Evolutionary conservation across 768 basidiomycete species (phyloP).

Genomic region (Collybiopsis confluens): DNA sequence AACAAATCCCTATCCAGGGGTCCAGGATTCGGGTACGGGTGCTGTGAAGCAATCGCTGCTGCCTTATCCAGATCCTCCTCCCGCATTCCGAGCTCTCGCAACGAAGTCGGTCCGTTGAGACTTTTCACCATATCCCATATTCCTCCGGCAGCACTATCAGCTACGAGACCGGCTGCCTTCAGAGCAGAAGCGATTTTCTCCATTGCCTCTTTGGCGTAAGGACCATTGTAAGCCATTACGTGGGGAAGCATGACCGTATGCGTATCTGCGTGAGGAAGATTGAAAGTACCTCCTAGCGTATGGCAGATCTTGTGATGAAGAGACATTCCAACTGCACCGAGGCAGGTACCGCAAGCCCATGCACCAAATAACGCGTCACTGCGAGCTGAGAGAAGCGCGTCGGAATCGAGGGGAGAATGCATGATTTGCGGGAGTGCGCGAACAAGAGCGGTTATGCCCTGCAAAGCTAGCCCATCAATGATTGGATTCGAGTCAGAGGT

Average conservation of each 20-base stretch:
- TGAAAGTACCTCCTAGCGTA: slow-evolving; percentile 33
- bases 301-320: slow-evolving; percentile 39
- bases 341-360: slow-evolving; percentile 30
- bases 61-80: slow-evolving; percentile 35
- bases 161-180: not conserved
- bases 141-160: slow-evolving; percentile 16
- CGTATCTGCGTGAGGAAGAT: slow-evolving; percentile 37
- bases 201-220: slow-evolving; percentile 26
- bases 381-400: slow-evolving; percentile 18
- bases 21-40: slow-evolving; percentile 36
- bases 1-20: slow-evolving; percentile 30
- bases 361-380: slow-evolving; percentile 33
- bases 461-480: slow-evolving; percentile 28
- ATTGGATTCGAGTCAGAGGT: slow-evolving; percentile 33
- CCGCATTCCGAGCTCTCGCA: slow-evolving; percentile 36
- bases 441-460: slow-evolving; percentile 30
- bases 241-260: slow-evolving; percentile 40
- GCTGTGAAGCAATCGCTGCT: slow-evolving; percentile 31
- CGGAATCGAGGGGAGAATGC: slow-evolving; percentile 18
- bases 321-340: slow-evolving; percentile 31
- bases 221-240: slow-evolving; percentile 35
- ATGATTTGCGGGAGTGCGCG: slow-evolving; percentile 26
- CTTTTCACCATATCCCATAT: slow-evolving; percentile 19
- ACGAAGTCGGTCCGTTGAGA: slow-evolving; percentile 26
- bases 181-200: slow-evolving; percentile 27